Percentiles rank a stretch among this genome's conserved stretches.
phyloP scores from a whole-genome alignment of 345 rosid species.

The Citrus sp. region DNA sequence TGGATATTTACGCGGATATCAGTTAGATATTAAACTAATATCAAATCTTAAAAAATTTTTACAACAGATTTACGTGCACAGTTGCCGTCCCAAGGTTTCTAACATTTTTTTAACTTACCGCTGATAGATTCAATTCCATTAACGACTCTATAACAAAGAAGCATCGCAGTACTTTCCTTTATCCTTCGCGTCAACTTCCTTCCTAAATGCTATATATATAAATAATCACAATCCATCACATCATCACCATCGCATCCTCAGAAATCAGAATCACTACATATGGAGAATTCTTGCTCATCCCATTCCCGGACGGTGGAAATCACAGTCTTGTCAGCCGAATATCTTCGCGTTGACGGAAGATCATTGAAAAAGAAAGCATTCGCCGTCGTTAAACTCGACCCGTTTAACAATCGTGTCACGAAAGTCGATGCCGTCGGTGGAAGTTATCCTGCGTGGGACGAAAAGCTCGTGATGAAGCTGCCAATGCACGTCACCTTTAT shows the following conservation, averaged over 20 bases:
- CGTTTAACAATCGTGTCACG: background rate
- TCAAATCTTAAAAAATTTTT: too few relatives aligned
- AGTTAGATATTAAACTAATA: too few relatives aligned
- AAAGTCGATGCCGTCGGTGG: slow-evolving; percentile 34
- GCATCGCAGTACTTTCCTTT: too few relatives aligned
- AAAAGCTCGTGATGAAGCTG: slow-evolving; percentile 39
- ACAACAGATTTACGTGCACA: too few relatives aligned
- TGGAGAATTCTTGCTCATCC: background rate
- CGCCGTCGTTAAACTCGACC: slow-evolving; percentile 26
- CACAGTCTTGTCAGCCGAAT: slow-evolving; percentile 52
- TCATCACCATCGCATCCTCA: background rate
- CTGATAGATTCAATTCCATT: too few relatives aligned
- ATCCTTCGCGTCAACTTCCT: too few relatives aligned
- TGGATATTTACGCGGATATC: too few relatives aligned
- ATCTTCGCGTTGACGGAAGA: slow-evolving; percentile 35
- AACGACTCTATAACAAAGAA: too few relatives aligned
- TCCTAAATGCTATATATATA: too few relatives aligned
- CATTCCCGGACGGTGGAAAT: slow-evolving; percentile 34
- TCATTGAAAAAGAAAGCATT: slow-evolving; percentile 35
- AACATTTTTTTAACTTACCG: too few relatives aligned
- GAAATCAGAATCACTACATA: background rate
- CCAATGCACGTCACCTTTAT: slow-evolving; percentile 30
- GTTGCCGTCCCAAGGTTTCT: too few relatives aligned
- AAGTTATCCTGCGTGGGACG: slow-evolving; percentile 49
- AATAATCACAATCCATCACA: too few relatives aligned